Percentiles rank a stretch among this genome's conserved stretches.
These are phyloP conservation scores for Protomyces inundatus DNA, from an alignment of 1,139 yeast genomes.

Conservation along the genomic window DNA sequence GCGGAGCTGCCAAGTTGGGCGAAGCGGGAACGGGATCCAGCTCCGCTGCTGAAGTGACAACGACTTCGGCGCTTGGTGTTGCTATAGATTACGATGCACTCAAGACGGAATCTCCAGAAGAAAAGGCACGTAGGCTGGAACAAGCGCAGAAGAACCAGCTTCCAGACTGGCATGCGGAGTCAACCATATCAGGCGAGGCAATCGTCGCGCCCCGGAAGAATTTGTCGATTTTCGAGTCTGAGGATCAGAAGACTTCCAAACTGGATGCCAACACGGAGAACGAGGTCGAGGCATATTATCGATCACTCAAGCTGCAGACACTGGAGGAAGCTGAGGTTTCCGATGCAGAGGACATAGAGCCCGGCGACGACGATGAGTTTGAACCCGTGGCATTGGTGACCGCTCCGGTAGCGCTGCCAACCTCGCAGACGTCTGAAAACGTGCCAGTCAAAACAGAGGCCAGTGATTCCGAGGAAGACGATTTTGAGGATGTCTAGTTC, in stretches of 20 bases:
- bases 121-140: slow-evolving; percentile 37
- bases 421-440: neutral
- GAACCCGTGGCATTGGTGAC: slow-evolving; percentile 1
- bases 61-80: slow-evolving; percentile 52
- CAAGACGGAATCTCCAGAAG: slow-evolving; percentile 2
- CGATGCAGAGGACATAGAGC: slow-evolving; percentile 30
- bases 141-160: slow-evolving; percentile 75
- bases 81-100: slow-evolving; percentile 82
- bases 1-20: slow-evolving; percentile 36
- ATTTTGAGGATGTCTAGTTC: slow-evolving; percentile 23
- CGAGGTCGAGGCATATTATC: slow-evolving; percentile 33
- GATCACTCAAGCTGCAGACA: slow-evolving; percentile 29
- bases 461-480: slow-evolving; percentile 9
- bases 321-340: slow-evolving; percentile 7
- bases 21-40: slow-evolving; percentile 35
- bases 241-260: neutral
- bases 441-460: neutral
- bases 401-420: neutral
- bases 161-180: slow-evolving; percentile 92
- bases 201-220: slow-evolving; percentile 8
- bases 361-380: slow-evolving; percentile 14
- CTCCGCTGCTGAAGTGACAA: slow-evolving; percentile 33
- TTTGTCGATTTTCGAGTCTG: slow-evolving; percentile 7
- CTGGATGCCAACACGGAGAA: slow-evolving; percentile 32
- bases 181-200: slow-evolving; percentile 52